Evolutionary conservation across 2,329 filamentous ascomycete species (phyloP).

Genomic region (Atkinsonella texensis): DNA sequence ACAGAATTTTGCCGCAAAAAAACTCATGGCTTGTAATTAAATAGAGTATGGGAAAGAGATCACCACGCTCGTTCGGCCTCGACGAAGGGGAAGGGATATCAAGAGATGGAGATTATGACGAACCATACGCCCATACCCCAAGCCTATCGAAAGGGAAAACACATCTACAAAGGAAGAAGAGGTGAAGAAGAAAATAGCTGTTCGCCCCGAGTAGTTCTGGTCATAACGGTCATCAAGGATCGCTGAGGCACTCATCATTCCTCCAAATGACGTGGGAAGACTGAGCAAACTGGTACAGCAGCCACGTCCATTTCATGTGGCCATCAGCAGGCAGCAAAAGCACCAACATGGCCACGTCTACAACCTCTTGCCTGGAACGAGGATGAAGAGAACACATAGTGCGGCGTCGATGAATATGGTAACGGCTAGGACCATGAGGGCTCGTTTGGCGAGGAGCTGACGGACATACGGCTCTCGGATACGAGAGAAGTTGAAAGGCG

Average conservation of each 20-base stretch:
- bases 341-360: constrained; percentile 23
- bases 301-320: background rate
- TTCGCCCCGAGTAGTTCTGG: background rate
- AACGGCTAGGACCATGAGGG: constrained; percentile 66
- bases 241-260: constrained; percentile 1
- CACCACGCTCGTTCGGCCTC: background rate
- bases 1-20: background rate
- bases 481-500: constrained; percentile 79
- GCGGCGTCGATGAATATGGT: constrained; percentile 67
- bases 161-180: constrained; percentile 2
- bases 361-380: constrained; percentile 80
- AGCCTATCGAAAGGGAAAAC: background rate
- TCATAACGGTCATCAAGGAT: constrained; percentile 7
- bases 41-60: background rate
- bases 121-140: constrained; percentile 3
- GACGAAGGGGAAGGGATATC: background rate
- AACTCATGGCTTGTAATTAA: background rate
- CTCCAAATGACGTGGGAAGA: constrained; percentile 1
- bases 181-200: background rate
- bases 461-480: constrained; percentile 88
- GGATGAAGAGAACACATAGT: constrained; percentile 82
- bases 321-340: background rate
- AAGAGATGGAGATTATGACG: background rate
- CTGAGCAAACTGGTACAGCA: constrained; percentile 3
- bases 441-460: constrained; percentile 70